Evolutionary conservation across 345 rosid species (phyloP).

Genomic region (Euphorbia lathyris): DNA sequence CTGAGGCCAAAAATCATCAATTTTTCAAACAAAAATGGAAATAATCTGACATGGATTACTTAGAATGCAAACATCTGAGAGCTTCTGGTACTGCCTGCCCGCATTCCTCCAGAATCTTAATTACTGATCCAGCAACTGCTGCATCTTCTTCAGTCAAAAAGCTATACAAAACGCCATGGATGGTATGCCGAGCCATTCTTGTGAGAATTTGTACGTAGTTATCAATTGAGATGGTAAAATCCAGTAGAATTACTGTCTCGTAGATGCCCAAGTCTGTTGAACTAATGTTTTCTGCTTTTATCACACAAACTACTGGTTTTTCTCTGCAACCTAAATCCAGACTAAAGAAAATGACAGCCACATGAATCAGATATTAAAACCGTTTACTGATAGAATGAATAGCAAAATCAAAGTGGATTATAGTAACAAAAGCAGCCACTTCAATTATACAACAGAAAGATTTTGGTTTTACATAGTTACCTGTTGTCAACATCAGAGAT

Average conservation of each 20-base stretch:
- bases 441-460: not conserved
- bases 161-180: conserved; percentile 45
- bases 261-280: conserved; percentile 35
- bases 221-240: conserved; percentile 33
- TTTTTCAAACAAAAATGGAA: not conserved
- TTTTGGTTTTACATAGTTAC: conserved; percentile 17
- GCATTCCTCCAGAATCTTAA: conserved; percentile 48
- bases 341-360: conserved; percentile 15
- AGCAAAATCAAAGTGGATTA: not conserved
- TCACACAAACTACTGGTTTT: conserved; percentile 34
- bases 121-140: conserved; percentile 31
- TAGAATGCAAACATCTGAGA: conserved; percentile 27
- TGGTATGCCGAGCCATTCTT: conserved; percentile 53
- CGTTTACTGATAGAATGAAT: too few species aligned
- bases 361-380: not conserved
- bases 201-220: conserved; percentile 39
- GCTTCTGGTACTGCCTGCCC: conserved; percentile 46
- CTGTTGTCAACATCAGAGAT: conserved; percentile 31
- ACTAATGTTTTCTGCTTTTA: conserved; percentile 31
- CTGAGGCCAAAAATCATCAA: not conserved
- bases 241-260: conserved; percentile 45
- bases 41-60: conserved; percentile 9
- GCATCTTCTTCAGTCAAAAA: conserved; percentile 44
- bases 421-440: too few species aligned
- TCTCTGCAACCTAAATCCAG: conserved; percentile 20